phyloP scores from a whole-genome alignment of 345 rosid genomes.

The Eucalyptus sideroxylon region DNA sequence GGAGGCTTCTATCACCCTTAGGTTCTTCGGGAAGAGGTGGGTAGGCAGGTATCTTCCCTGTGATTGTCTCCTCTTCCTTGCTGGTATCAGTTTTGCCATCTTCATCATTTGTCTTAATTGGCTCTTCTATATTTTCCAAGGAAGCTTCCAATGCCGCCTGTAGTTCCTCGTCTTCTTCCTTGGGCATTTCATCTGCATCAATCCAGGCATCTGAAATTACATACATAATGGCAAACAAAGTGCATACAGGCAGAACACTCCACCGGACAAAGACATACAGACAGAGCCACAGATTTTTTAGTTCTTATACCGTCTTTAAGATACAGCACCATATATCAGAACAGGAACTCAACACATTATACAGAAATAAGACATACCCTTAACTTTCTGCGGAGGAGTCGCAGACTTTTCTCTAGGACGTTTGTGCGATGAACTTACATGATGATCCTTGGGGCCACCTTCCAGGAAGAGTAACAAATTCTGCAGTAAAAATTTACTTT shows the following conservation, averaged over 20 bases:
- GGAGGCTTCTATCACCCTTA: conserved; percentile 53
- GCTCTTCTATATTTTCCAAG: conserved; percentile 31
- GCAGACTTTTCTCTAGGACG: conserved; percentile 68
- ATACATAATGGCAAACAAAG: neutral
- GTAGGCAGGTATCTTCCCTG: conserved; percentile 28
- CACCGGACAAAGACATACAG: neutral
- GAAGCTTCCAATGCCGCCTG: conserved; percentile 58
- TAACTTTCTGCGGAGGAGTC: conserved; percentile 48
- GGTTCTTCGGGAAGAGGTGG: conserved; percentile 96
- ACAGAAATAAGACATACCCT: conserved; percentile 26
- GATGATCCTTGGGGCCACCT: conserved; percentile 84
- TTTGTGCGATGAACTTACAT: conserved; percentile 60
- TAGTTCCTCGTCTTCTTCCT: conserved; percentile 51
- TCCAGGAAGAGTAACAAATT: conserved; percentile 91
- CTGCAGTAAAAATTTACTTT: conserved; percentile 9
- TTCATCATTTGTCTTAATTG: conserved; percentile 2
- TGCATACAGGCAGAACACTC: neutral
- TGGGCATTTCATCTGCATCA: conserved; percentile 17
- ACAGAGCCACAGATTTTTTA: neutral
- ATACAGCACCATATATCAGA: neutral
- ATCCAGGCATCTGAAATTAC: neutral
- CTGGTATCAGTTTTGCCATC: neutral
- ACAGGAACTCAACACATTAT: neutral
- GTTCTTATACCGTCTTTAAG: neutral
- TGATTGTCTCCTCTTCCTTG: conserved; percentile 22